Base-by-base conservation (phyloP, 2,329 filamentous ascomycete species). In the Aschersonia sp. region DNA sequence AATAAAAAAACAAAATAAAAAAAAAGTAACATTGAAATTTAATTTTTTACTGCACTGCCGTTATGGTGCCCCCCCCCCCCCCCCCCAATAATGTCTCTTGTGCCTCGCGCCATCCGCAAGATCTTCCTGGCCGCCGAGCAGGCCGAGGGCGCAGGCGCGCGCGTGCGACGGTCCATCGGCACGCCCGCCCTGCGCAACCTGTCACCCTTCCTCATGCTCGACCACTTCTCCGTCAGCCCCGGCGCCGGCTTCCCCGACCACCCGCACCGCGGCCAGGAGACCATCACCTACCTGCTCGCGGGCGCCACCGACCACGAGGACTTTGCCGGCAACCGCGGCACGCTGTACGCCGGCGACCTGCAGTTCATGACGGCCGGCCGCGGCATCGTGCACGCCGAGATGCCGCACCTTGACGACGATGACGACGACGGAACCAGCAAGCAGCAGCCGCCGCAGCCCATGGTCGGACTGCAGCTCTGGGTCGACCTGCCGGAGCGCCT, bases 331-430 rank as follows among this genome's bases (percentile, higher is more conserved):
- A 82, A 92, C 68, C 75, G 75, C 45, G 92, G 90, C 49, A 92
- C 85, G 4, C 87, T 97, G 55, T 75, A 83, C 51, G 68, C 84
- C 0, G 90, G 90, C n/a, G 90, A 96, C 61, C 68, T 97, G 44
- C 90, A 97, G 62, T 97, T 97, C 73, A 97, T 97, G 92, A 96
- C 90, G 0, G 90, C 90, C 1, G 90, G 90, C 4, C 72, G 76
- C 22, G 90, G 90, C 42, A 94, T 97, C 57, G 85, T 96, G 64
- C 92, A 97, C 65, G 87, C 89, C 39, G 90, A 97, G 67, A 96
- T 97, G 88, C 90, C 90, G 8, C 76, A 78, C 47, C 79, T 12
- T 22, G 35, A 85, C 59, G 87, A 12, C 10, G 40, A 42, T 22
- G 35, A 85, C 59, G 87, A 12, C 10, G 40, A 42, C 40, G 40